Conservation (phyloP, 352 stramenopile genomes). For the Aphanomyces stellatus region DNA sequence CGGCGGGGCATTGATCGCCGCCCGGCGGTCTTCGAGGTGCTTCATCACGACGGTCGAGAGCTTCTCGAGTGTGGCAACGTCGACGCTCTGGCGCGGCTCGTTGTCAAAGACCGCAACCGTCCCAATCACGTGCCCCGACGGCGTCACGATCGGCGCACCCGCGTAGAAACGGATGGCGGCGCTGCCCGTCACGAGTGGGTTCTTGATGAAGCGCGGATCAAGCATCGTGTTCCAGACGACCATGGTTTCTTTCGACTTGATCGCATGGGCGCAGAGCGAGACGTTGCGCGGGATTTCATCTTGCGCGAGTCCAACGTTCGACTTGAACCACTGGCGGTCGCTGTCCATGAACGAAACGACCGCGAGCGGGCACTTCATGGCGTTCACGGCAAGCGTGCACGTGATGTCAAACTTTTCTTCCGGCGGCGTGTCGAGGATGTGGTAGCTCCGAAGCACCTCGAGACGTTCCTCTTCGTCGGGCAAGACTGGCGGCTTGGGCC, state of each 20-base stretch:
- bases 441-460: conserved; percentile 62
- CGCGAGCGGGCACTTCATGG: conserved; percentile 78
- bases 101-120: conserved; percentile 84
- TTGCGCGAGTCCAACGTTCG: conserved; percentile 69
- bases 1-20: conserved; percentile 47
- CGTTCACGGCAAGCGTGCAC: conserved; percentile 73
- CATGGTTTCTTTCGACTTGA: conserved; percentile 84
- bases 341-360: conserved; percentile 76
- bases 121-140: conserved; percentile 64
- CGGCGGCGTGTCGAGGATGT: conserved; percentile 78
- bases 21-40: conserved; percentile 81
- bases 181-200: conserved; percentile 66
- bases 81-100: conserved; percentile 69
- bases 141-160: conserved; percentile 67
- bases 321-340: conserved; percentile 82
- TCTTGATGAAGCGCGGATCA: conserved; percentile 80
- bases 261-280: conserved; percentile 72
- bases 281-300: conserved; percentile 77
- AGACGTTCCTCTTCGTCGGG: conserved; percentile 56
- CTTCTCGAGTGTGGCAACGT: conserved; percentile 79
- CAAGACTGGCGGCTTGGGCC: conserved; percentile 74
- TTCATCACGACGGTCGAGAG: conserved; percentile 83
- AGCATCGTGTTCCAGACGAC: conserved; percentile 80
- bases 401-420: conserved; percentile 85
- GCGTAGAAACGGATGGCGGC: conserved; percentile 83